phyloP scores from a whole-genome alignment of 1,284 basidiomycete genomes.

The Sporisorium scitamineum region DNA sequence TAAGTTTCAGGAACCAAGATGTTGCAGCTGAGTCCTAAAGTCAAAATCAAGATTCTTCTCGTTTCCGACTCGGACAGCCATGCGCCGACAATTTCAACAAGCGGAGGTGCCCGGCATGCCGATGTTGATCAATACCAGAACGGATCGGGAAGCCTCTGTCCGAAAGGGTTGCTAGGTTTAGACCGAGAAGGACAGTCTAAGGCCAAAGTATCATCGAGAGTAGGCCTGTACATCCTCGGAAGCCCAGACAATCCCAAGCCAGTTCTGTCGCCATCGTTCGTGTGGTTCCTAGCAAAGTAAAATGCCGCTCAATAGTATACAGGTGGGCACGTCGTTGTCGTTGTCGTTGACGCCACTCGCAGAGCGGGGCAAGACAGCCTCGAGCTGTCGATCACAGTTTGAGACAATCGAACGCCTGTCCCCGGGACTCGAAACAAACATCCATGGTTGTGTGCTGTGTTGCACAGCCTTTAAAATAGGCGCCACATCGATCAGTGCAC shows the following conservation, averaged over 20 bases:
- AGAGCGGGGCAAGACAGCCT: too few relatives aligned
- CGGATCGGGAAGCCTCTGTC: background rate
- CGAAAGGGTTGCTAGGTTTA: background rate
- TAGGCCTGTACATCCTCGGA: too few relatives aligned
- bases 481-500: background rate
- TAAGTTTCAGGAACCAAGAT: background rate
- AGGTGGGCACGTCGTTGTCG: too few relatives aligned
- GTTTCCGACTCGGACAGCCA: constrained; percentile 1
- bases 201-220: background rate
- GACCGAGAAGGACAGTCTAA: background rate
- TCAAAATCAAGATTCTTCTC: background rate
- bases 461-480: background rate
- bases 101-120: background rate
- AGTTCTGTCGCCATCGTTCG: too few relatives aligned
- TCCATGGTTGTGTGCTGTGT: background rate
- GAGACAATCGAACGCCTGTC: background rate
- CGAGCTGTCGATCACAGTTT: background rate
- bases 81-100: background rate
- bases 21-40: background rate
- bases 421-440: background rate
- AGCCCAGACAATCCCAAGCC: too few relatives aligned
- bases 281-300: too few relatives aligned
- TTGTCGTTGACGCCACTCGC: too few relatives aligned
- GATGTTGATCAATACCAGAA: background rate
- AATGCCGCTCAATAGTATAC: too few relatives aligned